Base-by-base conservation (phyloP, 1,284 basidiomycete genomes). In the Tylopilus orsonianus region DNA sequence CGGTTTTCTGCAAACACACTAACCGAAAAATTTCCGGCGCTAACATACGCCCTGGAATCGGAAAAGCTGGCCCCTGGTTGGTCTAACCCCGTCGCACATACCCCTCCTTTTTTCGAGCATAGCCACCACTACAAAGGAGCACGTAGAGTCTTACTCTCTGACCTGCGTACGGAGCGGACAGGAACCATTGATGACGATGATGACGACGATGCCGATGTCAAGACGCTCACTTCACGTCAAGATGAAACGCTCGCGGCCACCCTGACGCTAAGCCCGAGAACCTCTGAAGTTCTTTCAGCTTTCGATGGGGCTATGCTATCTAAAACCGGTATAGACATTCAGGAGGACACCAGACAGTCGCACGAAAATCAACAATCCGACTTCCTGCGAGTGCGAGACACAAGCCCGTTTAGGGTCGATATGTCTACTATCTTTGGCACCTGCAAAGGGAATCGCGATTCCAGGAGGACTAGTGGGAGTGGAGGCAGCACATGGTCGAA, bases 371-470 rank as follows among this genome's bases (percentile, higher is more conserved):
- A 50, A 10, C 54, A 53, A 22, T 32, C 36, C 5, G 47, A 44
- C 0, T 61, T 67, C 37, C 62, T 75, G 40, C 59, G 64, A 40
- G 62, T 75, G 24, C 64, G 70, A 35, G 57, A 66, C 39, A 65
- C 63, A 18, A 78, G 75, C 58, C 74, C 78, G 8, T 79, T 79
- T 54, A 64, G 60, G 41, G 60, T 78, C 35, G 71, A 77, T 41
- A 70, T 79, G 45, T 60, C 65, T 22, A 38, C 64, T 46, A 53
- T 68, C 24, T 50, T 69, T 27, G 62, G 60, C 24, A 9, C 48
- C 18, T 46, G 46, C 41, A 65, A 37, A 46, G 46, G 42, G 14
- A 43, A 37, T 22, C 55, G 49, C 32, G 57, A 65, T 27, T 65
- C 67, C 12, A 53, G 50, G 52, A 50, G 49, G 27, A 68, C 60